These are phyloP conservation scores for Ephemerocybe angulata DNA, from an alignment of 768 basidiomycete genomes.

Conservation along the genomic window DNA sequence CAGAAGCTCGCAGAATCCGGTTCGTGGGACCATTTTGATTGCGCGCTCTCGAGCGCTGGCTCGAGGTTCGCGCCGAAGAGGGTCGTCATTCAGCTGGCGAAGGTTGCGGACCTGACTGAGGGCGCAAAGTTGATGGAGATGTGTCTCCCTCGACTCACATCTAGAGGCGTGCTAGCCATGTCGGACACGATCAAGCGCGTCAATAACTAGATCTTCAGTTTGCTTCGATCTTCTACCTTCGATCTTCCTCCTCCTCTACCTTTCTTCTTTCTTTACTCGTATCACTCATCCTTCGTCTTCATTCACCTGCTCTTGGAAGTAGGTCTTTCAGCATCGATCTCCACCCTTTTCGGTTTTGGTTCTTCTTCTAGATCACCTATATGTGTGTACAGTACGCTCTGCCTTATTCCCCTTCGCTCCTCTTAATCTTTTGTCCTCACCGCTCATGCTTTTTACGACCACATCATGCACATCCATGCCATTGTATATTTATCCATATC, in stretches of 20 bases:
- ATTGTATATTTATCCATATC: no score
- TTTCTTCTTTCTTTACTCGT: not conserved
- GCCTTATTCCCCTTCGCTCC: no score
- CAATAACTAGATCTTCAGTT: not conserved
- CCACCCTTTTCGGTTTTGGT: not conserved
- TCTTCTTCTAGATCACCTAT: no score
- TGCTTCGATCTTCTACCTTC: not conserved
- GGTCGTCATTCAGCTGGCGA: not conserved
- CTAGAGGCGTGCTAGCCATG: not conserved
- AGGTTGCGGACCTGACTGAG: not conserved
- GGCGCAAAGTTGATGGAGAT: constrained; percentile 1
- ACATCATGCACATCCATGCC: no score
- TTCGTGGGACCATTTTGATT: constrained; percentile 4
- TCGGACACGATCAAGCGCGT: not conserved
- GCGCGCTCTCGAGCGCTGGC: not conserved
- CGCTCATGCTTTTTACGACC: no score
- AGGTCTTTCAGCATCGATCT: no score
- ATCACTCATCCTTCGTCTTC: no score
- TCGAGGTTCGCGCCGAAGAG: not conserved
- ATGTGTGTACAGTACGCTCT: no score
- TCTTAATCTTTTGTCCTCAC: no score
- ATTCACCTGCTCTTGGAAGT: no score
- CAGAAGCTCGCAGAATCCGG: not conserved
- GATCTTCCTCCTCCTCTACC: not conserved
- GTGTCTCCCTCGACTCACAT: not conserved